A percentile compares a stretch with the other conserved stretches of the same genome.
These are phyloP conservation scores for Fusarium neocosmosporiellum DNA, from an alignment of 2,329 filamentous ascomycete genomes.

Conservation along the genomic window DNA sequence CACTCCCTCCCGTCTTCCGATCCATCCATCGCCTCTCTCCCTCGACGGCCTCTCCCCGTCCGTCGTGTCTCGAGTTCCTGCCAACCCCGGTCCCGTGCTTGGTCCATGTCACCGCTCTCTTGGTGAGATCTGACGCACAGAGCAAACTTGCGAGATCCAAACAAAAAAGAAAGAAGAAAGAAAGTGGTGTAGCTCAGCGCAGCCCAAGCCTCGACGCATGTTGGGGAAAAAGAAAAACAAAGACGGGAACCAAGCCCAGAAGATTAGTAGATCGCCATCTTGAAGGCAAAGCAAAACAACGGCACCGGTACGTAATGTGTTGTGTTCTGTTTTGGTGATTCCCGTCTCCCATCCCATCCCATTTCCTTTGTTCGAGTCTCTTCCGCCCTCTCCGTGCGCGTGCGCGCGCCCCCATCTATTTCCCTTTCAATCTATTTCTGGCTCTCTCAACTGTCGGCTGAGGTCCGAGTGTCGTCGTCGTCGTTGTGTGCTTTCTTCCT, in stretches of 20 bases:
- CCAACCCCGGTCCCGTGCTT: slow-evolving; percentile 39
- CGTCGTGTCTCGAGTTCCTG: slow-evolving; percentile 30
- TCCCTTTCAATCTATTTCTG: slow-evolving; percentile 36
- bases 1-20: slow-evolving; percentile 22
- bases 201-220: slow-evolving; percentile 9
- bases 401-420: slow-evolving; percentile 14
- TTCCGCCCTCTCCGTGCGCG: slow-evolving; percentile 12
- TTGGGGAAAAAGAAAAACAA: slow-evolving; percentile 16
- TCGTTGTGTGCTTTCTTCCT: slow-evolving; percentile 18
- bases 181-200: background rate
- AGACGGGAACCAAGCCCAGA: slow-evolving; percentile 17
- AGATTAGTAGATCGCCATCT: slow-evolving; percentile 1
- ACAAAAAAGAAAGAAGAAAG: slow-evolving; percentile 5
- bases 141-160: slow-evolving; percentile 41
- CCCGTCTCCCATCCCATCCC: background rate
- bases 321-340: background rate
- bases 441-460: slow-evolving; percentile 11
- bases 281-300: slow-evolving; percentile 3
- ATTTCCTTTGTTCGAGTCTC: slow-evolving; percentile 27
- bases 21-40: slow-evolving; percentile 19
- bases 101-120: slow-evolving; percentile 39
- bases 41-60: slow-evolving; percentile 13
- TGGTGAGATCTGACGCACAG: slow-evolving; percentile 42
- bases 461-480: slow-evolving; percentile 14
- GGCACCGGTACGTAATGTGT: background rate